phyloP scores from a whole-genome alignment of 345 rosid species.

The Barbarea vulgaris region DNA sequence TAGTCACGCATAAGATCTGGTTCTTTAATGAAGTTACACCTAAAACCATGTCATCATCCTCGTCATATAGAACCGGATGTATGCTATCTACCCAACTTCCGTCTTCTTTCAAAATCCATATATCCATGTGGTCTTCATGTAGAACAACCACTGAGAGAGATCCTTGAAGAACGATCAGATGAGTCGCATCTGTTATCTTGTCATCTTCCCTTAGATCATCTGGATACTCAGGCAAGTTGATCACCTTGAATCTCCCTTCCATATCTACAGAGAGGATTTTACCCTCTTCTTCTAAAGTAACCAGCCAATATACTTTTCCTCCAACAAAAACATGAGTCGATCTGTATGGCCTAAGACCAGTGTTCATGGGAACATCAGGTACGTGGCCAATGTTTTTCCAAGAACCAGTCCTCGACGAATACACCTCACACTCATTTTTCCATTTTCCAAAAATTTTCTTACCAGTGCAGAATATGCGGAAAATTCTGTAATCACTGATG shows the following conservation, averaged over 20 bases:
- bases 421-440: constrained; percentile 38
- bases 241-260: constrained; percentile 1
- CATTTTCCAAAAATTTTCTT: background rate
- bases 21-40: constrained; percentile 9
- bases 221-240: background rate
- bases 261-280: constrained; percentile 21
- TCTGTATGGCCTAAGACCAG: background rate
- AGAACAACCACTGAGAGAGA: constrained; percentile 26
- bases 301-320: constrained; percentile 42
- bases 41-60: constrained; percentile 1
- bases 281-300: constrained; percentile 13
- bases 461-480: constrained; percentile 33
- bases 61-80: background rate
- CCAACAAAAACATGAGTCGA: constrained; percentile 30
- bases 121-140: constrained; percentile 18
- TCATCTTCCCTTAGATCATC: background rate
- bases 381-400: constrained; percentile 43
- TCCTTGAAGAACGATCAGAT: constrained; percentile 22
- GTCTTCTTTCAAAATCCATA: constrained; percentile 31
- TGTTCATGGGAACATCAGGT: constrained; percentile 34
- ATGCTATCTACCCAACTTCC: constrained; percentile 21
- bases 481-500: constrained; percentile 41
- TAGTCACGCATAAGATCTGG: constrained; percentile 31
- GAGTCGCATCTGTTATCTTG: background rate
- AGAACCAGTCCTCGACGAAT: constrained; percentile 39